Percentiles rank a stretch among this genome's conserved stretches.
phyloP scores from a whole-genome alignment of 345 rosid genomes.

The Eucalyptus polybractea region DNA sequence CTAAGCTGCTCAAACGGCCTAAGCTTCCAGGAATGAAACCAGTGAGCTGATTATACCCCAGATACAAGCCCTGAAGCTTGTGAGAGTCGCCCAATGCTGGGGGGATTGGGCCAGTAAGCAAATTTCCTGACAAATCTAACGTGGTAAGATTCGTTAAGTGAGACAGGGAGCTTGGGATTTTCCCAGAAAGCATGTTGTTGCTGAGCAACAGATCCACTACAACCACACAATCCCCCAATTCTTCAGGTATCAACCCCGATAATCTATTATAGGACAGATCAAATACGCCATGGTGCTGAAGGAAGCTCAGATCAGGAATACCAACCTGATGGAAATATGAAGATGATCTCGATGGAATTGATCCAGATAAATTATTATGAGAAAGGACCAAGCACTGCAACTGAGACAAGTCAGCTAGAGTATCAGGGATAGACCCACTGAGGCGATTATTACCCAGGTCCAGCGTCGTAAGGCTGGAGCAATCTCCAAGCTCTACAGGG shows the following conservation, averaged over 20 bases:
- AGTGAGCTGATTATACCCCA: constrained; percentile 57
- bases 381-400: constrained; percentile 84
- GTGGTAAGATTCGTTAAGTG: constrained; percentile 52
- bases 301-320: constrained; percentile 64
- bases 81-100: constrained; percentile 34
- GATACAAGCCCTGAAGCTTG: constrained; percentile 73
- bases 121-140: constrained; percentile 68
- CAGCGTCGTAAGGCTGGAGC: constrained; percentile 57
- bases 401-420: constrained; percentile 42
- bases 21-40: constrained; percentile 67
- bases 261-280: constrained; percentile 60
- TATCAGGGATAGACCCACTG: constrained; percentile 54
- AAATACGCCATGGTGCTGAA: constrained; percentile 81
- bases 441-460: constrained; percentile 72
- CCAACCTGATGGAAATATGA: constrained; percentile 47
- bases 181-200: constrained; percentile 61
- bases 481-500: constrained; percentile 58
- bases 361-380: constrained; percentile 59
- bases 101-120: constrained; percentile 55
- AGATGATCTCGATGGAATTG: constrained; percentile 50
- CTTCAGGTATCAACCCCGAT: constrained; percentile 63
- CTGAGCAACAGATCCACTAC: constrained; percentile 54
- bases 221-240: constrained; percentile 57
- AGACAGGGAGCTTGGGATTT: constrained; percentile 64
- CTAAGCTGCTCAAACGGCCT: constrained; percentile 48